Base-by-base conservation (phyloP, 2,329 filamentous ascomycete species). In the Paracoccidioides brasiliensis region DNA sequence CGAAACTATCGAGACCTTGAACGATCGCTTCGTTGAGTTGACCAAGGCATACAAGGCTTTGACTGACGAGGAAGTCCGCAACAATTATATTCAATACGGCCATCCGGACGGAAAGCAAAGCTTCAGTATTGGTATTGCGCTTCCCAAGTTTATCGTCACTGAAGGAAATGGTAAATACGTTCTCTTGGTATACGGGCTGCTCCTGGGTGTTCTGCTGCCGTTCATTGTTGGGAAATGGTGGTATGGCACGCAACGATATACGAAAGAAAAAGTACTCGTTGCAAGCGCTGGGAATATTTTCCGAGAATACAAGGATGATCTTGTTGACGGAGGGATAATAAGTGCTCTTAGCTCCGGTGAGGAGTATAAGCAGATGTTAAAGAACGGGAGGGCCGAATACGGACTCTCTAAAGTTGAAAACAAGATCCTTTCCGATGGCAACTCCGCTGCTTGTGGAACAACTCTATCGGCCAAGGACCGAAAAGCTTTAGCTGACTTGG, bases 91-190 rank as follows among this genome's bases (percentile, higher is more conserved):
- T 54, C 87, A 95, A 70, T 98, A 86, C 66, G 93, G 93, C 55
- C 90, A 98, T 70, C 93, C 93, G 5, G 93, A 98, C 69, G 93
- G 93, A 68, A 97, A 96, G 79, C 93, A 98, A 74, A 91, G 90
- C 70, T 93, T 90, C 73, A 96, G 90, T 74, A 97, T 98, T 67
- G 91, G 93, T 61, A 98, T 98, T 62, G 93, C 91, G 48, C 80
- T 98, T 48, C 93, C 93, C 48, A 86, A 93, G 69, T 88, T 93
- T 72, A 90, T 98, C 64, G 80, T 98, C 55, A 86, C 88, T 12
- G 89, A 96, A 62, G 91, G 90, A 55, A 94, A 93, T 70, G 91
- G 90, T 62, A 97, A 96, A 76, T 97, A 94, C 67, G 86, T 98
- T 54, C 78, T 98, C 58, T 77, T 96, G 56, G 80, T 96, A 60